Conservation (phyloP, 2,329 filamentous ascomycete genomes). For the Pezicula carpinea region DNA sequence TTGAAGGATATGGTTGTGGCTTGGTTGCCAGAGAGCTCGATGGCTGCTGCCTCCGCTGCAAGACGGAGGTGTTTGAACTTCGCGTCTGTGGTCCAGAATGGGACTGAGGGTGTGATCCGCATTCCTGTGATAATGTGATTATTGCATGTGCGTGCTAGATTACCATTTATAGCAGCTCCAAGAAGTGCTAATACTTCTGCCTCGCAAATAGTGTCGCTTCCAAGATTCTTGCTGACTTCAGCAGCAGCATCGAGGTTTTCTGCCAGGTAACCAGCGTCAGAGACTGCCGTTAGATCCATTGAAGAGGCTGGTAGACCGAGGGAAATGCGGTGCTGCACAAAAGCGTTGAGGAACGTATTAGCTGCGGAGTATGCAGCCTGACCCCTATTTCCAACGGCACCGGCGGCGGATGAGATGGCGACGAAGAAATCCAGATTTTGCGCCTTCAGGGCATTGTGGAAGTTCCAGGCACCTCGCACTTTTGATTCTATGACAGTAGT, state of each 20-base stretch:
- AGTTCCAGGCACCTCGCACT: slow-evolving; percentile 25
- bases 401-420: slow-evolving; percentile 33
- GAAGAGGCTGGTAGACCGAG: slow-evolving; percentile 23
- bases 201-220: slow-evolving; percentile 42
- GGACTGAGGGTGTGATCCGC: slow-evolving; percentile 39
- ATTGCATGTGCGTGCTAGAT: slow-evolving; percentile 37
- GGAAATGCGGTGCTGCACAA: slow-evolving; percentile 25
- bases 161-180: slow-evolving; percentile 44
- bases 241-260: slow-evolving; percentile 20
- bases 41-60: slow-evolving; percentile 32
- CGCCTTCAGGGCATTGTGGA: slow-evolving; percentile 21
- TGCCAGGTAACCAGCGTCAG: slow-evolving; percentile 21
- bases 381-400: slow-evolving; percentile 32
- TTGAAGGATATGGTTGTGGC: slow-evolving; percentile 37
- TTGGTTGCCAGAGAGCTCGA: slow-evolving; percentile 18
- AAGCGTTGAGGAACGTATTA: slow-evolving; percentile 34
- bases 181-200: slow-evolving; percentile 51
- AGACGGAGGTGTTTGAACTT: slow-evolving; percentile 45
- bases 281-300: slow-evolving; percentile 30
- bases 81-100: slow-evolving; percentile 50
- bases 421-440: slow-evolving; percentile 38
- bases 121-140: slow-evolving; percentile 51
- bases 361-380: slow-evolving; percentile 36
- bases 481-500: slow-evolving; percentile 34
- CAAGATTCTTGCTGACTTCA: slow-evolving; percentile 23